Evolutionary conservation across 2,329 filamentous ascomycete genomes (phyloP).

Genomic region (Westerdykella aurantiaca): DNA sequence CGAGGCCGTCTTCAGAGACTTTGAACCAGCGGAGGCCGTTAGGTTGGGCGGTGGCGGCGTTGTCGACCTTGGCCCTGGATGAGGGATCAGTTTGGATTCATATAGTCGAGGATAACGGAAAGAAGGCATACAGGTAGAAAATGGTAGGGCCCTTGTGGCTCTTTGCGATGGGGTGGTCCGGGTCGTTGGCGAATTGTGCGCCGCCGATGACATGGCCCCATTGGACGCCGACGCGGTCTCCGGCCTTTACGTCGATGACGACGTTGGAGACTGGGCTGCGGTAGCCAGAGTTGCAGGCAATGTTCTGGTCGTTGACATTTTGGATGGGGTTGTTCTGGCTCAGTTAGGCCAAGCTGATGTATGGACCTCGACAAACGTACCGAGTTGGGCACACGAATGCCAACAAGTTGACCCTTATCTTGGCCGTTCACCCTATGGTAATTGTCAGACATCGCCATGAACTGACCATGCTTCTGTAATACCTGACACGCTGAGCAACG

Average conservation of each 20-base stretch:
- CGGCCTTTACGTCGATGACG: conserved; percentile 47
- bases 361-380: too few species aligned
- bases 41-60: conserved; percentile 33
- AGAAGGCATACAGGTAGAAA: conserved; percentile 31
- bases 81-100: conserved; percentile 2
- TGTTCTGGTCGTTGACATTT: conserved; percentile 42
- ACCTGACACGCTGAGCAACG: conserved; percentile 45
- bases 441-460: background rate
- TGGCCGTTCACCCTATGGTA: conserved; percentile 20
- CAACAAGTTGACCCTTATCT: conserved; percentile 47
- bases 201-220: conserved; percentile 54
- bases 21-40: conserved; percentile 41
- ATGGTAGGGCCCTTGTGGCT: conserved; percentile 44
- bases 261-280: conserved; percentile 30
- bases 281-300: conserved; percentile 46
- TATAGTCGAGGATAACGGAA: background rate
- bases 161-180: conserved; percentile 46
- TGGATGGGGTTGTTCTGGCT: conserved; percentile 47
- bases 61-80: conserved; percentile 36
- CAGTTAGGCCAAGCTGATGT: too few species aligned
- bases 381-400: conserved; percentile 43
- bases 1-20: conserved; percentile 39
- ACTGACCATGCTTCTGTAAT: conserved; percentile 37
- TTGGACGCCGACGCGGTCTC: conserved; percentile 49
- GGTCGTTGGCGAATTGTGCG: conserved; percentile 45